These are phyloP conservation scores for Hypomyces rosellus DNA, from an alignment of 2,329 filamentous ascomycete species.

Conservation along the genomic window DNA sequence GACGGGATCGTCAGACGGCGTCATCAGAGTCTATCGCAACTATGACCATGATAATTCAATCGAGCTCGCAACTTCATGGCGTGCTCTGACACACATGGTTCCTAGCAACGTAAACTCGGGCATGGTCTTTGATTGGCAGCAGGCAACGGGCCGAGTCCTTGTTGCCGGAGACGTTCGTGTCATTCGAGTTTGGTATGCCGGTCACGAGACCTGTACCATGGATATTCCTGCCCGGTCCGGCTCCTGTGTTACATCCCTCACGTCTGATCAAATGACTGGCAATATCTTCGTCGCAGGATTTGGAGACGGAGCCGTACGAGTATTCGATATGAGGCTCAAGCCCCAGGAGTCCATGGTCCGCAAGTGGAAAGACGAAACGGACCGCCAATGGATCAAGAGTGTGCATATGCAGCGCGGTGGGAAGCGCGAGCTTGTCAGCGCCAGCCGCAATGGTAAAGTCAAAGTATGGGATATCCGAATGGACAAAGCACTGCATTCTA, in stretches of 20 bases:
- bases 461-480: conserved; percentile 94
- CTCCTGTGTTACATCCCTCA: conserved; percentile 91
- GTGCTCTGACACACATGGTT: conserved; percentile 87
- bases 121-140: conserved; percentile 97
- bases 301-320: conserved; percentile 86
- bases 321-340: conserved; percentile 83
- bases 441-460: conserved; percentile 87
- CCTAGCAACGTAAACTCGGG: conserved; percentile 92
- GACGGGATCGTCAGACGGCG: conserved; percentile 91
- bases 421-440: conserved; percentile 82
- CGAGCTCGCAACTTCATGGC: conserved; percentile 84
- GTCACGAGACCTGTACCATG: conserved; percentile 83
- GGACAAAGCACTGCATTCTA: conserved; percentile 67
- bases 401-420: conserved; percentile 96
- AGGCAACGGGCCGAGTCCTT: conserved; percentile 90
- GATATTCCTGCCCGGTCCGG: conserved; percentile 93
- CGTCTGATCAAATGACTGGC: conserved; percentile 95
- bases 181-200: conserved; percentile 93
- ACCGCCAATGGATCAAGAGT: conserved; percentile 87
- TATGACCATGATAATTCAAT: conserved; percentile 74
- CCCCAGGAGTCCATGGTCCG: conserved; percentile 89
- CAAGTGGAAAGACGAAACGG: conserved; percentile 86
- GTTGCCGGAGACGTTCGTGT: conserved; percentile 94
- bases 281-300: conserved; percentile 96
- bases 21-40: conserved; percentile 86